Conservation (phyloP, 2,329 filamentous ascomycete genomes). For the Phoma sp. region DNA sequence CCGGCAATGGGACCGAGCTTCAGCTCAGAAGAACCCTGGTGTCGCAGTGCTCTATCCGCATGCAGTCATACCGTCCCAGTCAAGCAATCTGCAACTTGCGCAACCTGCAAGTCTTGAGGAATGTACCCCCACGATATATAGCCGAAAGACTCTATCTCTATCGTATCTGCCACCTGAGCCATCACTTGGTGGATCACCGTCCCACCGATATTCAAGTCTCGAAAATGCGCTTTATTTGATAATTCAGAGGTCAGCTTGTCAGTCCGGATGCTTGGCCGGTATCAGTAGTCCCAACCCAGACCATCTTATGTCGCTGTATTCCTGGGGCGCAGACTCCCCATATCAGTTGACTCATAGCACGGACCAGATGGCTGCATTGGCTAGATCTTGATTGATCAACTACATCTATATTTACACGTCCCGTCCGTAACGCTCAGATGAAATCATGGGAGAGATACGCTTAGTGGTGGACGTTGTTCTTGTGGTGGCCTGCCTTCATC, state of each 20-base stretch:
- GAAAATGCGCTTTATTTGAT: too few species aligned
- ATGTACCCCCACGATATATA: too few species aligned
- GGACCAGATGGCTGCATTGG: conserved; percentile 18
- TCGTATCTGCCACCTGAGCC: too few species aligned
- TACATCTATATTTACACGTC: conserved; percentile 49
- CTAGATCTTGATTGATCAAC: conserved; percentile 42
- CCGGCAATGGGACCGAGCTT: conserved; percentile 6
- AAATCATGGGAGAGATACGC: conserved; percentile 16
- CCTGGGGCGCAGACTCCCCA: not conserved
- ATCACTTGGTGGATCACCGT: too few species aligned
- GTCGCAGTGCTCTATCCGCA: conserved; percentile 8
- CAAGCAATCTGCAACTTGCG: not conserved
- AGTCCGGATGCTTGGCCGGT: too few species aligned
- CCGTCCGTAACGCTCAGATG: conserved; percentile 26
- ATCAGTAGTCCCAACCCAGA: too few species aligned
- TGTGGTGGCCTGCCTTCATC: conserved; percentile 83
- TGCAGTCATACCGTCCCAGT: conserved; percentile 2
- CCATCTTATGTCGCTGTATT: too few species aligned
- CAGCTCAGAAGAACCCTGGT: not conserved
- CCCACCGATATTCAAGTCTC: too few species aligned
- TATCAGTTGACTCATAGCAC: not conserved
- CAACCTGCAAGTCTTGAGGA: not conserved
- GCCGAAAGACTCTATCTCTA: too few species aligned
- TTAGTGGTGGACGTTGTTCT: conserved; percentile 99
- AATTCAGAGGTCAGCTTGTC: too few species aligned